A percentile compares a stretch with the other conserved stretches of the same genome.
Evolutionary conservation across 2,329 filamentous ascomycete genomes (phyloP).

Genomic region (Trichoderma arundinaceum): DNA sequence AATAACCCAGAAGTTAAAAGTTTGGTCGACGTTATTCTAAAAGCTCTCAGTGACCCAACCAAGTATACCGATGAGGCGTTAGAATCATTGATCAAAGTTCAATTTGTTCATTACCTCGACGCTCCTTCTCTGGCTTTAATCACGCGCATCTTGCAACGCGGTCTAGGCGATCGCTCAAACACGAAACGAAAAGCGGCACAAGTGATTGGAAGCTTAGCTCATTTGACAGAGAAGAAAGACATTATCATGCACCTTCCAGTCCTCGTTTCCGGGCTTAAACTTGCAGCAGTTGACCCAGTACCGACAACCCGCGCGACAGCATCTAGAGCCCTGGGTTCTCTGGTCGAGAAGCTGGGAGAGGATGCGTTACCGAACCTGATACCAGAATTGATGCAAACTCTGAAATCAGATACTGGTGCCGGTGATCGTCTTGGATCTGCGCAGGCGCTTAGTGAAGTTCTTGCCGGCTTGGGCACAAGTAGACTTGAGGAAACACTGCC

Average conservation of each 20-base stretch:
- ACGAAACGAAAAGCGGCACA: conserved; percentile 97
- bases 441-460: conserved; percentile 93
- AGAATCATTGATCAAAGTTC: conserved; percentile 95
- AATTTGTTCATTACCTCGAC: conserved; percentile 97
- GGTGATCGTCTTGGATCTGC: conserved; percentile 95
- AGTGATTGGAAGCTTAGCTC: conserved; percentile 96
- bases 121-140: conserved; percentile 93
- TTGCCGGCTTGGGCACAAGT: conserved; percentile 90
- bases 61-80: conserved; percentile 96
- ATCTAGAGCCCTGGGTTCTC: conserved; percentile 90
- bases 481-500: conserved; percentile 94
- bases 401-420: conserved; percentile 96
- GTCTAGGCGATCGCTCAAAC: conserved; percentile 85
- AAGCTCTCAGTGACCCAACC: conserved; percentile 95
- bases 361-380: conserved; percentile 97
- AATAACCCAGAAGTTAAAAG: conserved; percentile 96
- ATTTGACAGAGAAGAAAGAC: conserved; percentile 95
- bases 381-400: conserved; percentile 93
- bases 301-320: conserved; percentile 95
- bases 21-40: conserved; percentile 87
- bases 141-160: conserved; percentile 92
- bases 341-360: conserved; percentile 98
- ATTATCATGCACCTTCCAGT: conserved; percentile 89
- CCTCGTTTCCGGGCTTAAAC: conserved; percentile 84
- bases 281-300: conserved; percentile 92